Evolutionary conservation across 2,329 filamentous ascomycete species (phyloP).

Genomic region (Cordyceps tenuipes): DNA sequence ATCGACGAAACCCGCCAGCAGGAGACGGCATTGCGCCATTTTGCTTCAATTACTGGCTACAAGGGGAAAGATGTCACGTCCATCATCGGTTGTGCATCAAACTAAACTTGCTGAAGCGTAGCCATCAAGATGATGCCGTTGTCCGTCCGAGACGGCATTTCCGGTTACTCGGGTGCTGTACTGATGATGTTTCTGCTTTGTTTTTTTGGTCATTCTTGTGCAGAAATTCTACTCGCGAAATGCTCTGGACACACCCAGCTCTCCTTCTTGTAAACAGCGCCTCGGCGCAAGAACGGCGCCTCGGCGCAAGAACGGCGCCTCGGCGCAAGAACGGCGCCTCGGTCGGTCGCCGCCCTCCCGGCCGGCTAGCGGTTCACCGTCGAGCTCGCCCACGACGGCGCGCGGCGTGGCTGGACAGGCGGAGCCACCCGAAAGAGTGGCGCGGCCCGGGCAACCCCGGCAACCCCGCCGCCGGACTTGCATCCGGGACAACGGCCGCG

Average conservation of each 20-base stretch:
- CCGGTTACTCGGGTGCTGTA: not conserved
- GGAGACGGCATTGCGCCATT: not conserved
- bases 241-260: constrained; percentile 12
- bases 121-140: not conserved
- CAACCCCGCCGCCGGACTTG: constrained; percentile 26
- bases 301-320: too few relatives aligned
- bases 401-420: constrained; percentile 39
- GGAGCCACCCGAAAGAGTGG: constrained; percentile 37
- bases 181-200: not conserved
- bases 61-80: not conserved
- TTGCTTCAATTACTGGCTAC: not conserved
- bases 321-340: constrained; percentile 20
- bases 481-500: constrained; percentile 29
- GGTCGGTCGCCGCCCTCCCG: constrained; percentile 38
- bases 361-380: constrained; percentile 40
- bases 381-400: constrained; percentile 37
- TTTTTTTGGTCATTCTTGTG: not conserved
- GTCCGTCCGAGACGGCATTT: not conserved
- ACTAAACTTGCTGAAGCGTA: not conserved
- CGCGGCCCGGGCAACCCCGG: constrained; percentile 26
- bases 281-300: constrained; percentile 18
- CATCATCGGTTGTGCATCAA: not conserved
- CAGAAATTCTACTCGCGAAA: not conserved
- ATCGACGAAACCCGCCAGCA: constrained; percentile 2
- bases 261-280: constrained; percentile 13